These are phyloP conservation scores for Cadophora sp. DNA, from an alignment of 2,329 filamentous ascomycete species.

Conservation along the genomic window DNA sequence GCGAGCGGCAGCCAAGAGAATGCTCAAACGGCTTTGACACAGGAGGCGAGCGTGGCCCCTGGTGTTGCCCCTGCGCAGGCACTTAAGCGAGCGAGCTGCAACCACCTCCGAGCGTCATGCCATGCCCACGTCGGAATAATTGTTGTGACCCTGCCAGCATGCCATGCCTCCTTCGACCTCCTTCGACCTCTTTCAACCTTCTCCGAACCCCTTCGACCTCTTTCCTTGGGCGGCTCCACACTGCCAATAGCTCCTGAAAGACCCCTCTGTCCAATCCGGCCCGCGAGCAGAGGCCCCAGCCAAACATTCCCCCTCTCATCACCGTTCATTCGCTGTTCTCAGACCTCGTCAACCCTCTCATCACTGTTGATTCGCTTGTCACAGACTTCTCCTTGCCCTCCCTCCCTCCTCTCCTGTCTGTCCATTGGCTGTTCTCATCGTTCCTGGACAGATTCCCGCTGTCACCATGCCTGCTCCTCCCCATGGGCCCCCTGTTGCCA, in stretches of 20 bases:
- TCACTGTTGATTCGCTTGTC: neutral
- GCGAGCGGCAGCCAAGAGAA: constrained; percentile 23
- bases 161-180: neutral
- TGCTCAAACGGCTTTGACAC: constrained; percentile 37
- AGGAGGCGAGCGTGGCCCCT: neutral
- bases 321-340: constrained; percentile 12
- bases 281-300: neutral
- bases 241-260: neutral
- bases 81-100: constrained; percentile 26
- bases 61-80: constrained; percentile 16
- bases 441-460: constrained; percentile 24
- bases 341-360: neutral
- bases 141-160: neutral
- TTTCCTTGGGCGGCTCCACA: neutral
- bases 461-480: constrained; percentile 15
- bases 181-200: constrained; percentile 16
- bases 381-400: neutral
- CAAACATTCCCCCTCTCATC: constrained; percentile 4
- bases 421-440: neutral
- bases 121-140: constrained; percentile 24
- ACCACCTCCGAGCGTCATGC: constrained; percentile 25
- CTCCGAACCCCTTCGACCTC: neutral
- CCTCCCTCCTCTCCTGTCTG: neutral
- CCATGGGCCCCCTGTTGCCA: neutral
- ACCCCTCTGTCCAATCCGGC: constrained; percentile 9